Evolutionary conservation across 371 early-diverging fungal species (phyloP).

Genomic region (Actinomortierella wolfii): DNA sequence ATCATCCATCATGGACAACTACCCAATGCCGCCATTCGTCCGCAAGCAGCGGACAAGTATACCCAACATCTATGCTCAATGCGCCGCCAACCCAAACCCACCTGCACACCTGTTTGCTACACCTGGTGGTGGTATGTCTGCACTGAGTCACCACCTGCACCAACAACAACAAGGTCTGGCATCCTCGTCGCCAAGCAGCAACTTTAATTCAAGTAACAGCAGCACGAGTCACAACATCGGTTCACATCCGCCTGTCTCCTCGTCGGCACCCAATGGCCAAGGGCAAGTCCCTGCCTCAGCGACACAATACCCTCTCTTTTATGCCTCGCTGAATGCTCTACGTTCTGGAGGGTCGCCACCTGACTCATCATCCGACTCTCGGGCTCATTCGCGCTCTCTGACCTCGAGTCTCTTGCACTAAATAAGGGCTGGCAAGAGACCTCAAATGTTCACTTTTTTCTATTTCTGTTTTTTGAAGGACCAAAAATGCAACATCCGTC

Average conservation of each 20-base stretch:
- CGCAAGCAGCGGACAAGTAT: conserved; percentile 44
- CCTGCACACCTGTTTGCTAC: conserved; percentile 14
- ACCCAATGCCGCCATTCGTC: conserved; percentile 43
- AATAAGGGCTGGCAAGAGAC: neutral
- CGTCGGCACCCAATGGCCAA: conserved; percentile 3
- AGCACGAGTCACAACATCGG: conserved; percentile 7
- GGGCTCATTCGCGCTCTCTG: too few species aligned
- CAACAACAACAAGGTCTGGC: conserved; percentile 22
- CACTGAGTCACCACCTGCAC: conserved; percentile 38
- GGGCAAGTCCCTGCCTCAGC: conserved; percentile 9
- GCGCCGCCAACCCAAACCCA: conserved; percentile 35
- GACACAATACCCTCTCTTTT: conserved; percentile 40
- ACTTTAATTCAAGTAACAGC: conserved; percentile 3
- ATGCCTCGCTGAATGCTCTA: conserved; percentile 39
- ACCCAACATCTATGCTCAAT: conserved; percentile 46
- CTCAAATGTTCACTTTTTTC: neutral
- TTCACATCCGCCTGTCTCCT: conserved; percentile 4
- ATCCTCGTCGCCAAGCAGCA: too few species aligned
- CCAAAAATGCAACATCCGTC: too few species aligned
- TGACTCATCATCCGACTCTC: conserved; percentile 1
- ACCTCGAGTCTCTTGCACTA: neutral
- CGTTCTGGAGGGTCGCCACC: conserved; percentile 23
- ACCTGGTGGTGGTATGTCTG: conserved; percentile 20
- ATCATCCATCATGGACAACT: conserved; percentile 12
- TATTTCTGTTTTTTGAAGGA: too few species aligned